Conservation (phyloP, 768 basidiomycete species). For the Boletus sp. region DNA sequence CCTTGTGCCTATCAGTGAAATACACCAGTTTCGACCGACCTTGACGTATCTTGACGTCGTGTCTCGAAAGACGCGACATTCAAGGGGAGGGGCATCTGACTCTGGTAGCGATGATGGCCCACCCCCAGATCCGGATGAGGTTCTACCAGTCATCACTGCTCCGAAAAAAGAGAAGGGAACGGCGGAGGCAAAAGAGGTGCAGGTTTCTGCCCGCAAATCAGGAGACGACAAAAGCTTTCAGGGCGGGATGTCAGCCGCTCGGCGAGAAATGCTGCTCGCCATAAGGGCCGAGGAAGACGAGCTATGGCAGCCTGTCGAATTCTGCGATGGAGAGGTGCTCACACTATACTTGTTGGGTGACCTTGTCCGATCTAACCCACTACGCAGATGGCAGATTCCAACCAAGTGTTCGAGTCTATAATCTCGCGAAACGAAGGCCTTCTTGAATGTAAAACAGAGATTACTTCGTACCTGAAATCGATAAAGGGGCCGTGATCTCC, state of each 20-base stretch:
- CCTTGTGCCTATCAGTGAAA: constrained; percentile 73
- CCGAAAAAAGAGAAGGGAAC: constrained; percentile 57
- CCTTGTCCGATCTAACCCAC: constrained; percentile 9
- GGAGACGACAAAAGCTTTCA: constrained; percentile 60
- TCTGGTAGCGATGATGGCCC: constrained; percentile 78
- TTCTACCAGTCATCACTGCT: constrained; percentile 37
- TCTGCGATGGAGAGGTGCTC: constrained; percentile 61
- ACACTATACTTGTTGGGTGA: not conserved
- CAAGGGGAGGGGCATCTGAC: constrained; percentile 46
- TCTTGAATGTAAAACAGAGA: constrained; percentile 53
- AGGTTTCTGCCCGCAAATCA: constrained; percentile 66
- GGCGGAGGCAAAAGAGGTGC: constrained; percentile 70
- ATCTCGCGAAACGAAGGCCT: constrained; percentile 54
- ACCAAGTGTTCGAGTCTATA: constrained; percentile 53
- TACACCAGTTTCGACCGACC: constrained; percentile 79
- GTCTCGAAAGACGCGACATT: constrained; percentile 58
- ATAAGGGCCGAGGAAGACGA: constrained; percentile 78
- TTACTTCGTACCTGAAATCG: constrained; percentile 54
- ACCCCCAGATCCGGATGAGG: constrained; percentile 77
- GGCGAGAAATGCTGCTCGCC: constrained; percentile 74
- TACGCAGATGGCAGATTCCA: constrained; percentile 57
- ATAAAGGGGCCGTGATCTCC: constrained; percentile 49
- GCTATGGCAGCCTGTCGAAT: constrained; percentile 66
- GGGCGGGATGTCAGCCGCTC: constrained; percentile 64
- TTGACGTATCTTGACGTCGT: constrained; percentile 76